A percentile compares a stretch with the other conserved stretches of the same genome.
These are phyloP conservation scores for Ophiostoma sp. DNA, from an alignment of 2,329 filamentous ascomycete genomes.

Conservation along the genomic window DNA sequence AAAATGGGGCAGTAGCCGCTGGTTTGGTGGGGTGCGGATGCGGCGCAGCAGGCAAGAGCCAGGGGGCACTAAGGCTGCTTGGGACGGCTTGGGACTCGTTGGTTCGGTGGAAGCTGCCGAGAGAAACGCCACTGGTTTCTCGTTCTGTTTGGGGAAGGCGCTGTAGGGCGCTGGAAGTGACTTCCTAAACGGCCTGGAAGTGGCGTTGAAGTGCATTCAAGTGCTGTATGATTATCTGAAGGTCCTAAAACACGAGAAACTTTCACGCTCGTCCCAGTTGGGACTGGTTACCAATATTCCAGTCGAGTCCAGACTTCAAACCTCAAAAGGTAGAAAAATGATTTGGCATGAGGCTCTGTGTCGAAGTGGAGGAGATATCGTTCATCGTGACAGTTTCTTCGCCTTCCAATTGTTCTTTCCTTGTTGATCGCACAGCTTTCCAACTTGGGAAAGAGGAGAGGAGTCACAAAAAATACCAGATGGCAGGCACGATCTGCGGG, in stretches of 20 bases:
- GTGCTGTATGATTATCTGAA: neutral
- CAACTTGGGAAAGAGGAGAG: conserved; percentile 7
- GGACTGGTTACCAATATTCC: neutral
- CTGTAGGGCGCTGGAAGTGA: neutral
- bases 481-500: neutral
- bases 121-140: neutral
- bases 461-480: neutral
- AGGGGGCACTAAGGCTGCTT: neutral
- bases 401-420: neutral
- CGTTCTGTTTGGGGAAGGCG: neutral
- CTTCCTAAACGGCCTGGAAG: neutral
- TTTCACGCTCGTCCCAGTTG: neutral
- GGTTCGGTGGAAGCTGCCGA: neutral
- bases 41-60: conserved; percentile 16
- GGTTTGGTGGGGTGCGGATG: conserved; percentile 13
- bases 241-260: neutral
- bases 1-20: conserved; percentile 6
- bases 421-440: conserved; percentile 7
- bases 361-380: neutral
- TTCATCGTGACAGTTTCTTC: neutral
- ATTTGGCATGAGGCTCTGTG: neutral
- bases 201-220: neutral
- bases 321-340: neutral
- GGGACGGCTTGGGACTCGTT: neutral
- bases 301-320: too few species aligned